Evolutionary conservation across 1,139 yeast species (phyloP).

Genomic region (Trichomonascaceae sp.): DNA sequence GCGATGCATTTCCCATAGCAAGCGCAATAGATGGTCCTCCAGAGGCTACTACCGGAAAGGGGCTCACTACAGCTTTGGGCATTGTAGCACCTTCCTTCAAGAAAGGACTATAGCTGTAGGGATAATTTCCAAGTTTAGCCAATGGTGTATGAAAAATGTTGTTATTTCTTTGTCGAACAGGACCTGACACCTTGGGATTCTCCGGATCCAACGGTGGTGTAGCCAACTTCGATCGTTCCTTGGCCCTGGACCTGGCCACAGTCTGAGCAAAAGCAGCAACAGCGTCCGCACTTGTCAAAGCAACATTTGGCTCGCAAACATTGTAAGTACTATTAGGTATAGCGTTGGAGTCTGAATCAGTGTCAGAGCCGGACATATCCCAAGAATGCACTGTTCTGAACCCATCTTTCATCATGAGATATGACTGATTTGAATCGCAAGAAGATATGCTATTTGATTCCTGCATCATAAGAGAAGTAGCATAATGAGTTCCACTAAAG

Average conservation of each 20-base stretch:
- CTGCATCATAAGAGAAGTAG: neutral
- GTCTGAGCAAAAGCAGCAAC: conserved; percentile 28
- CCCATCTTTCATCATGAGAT: conserved; percentile 1
- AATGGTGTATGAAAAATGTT: conserved; percentile 6
- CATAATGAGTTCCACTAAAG: neutral
- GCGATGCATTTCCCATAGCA: neutral
- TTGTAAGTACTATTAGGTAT: conserved; percentile 7
- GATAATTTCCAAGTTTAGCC: neutral
- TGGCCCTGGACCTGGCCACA: conserved; percentile 23
- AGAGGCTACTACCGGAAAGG: neutral
- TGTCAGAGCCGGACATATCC: conserved; percentile 17
- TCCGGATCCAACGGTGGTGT: conserved; percentile 3
- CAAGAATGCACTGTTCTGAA: conserved; percentile 1
- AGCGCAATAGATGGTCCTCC: neutral
- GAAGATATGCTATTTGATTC: conserved; percentile 4
- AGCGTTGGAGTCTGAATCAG: conserved; percentile 12
- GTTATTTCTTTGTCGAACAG: neutral
- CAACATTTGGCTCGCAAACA: conserved; percentile 1
- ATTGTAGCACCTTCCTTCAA: conserved; percentile 2
- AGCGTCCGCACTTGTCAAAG: conserved; percentile 19
- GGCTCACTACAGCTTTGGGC: neutral
- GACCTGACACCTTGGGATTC: neutral
- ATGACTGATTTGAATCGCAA: neutral
- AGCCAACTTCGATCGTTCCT: conserved; percentile 9
- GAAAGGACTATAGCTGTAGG: conserved; percentile 5